A percentile compares a stretch with the other conserved stretches of the same genome.
These are phyloP conservation scores for Lactarius indigo DNA, from an alignment of 768 basidiomycete genomes.

Conservation along the genomic window DNA sequence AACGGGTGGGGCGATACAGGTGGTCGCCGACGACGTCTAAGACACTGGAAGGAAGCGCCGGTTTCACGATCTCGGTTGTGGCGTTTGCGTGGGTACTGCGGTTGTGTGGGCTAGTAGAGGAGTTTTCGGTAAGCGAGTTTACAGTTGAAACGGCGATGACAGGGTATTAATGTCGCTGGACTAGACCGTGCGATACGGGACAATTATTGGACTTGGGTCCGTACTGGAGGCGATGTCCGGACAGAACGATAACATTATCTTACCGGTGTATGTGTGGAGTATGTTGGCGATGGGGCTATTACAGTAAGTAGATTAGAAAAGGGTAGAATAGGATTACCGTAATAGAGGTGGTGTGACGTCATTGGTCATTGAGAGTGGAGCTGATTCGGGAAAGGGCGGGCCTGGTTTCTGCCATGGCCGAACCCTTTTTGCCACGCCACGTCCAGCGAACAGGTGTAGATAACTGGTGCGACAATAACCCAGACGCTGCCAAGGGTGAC, in stretches of 20 bases:
- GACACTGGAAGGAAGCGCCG: conserved; percentile 87
- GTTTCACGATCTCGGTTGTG: conserved; percentile 72
- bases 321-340: not conserved
- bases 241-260: conserved; percentile 96
- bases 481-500: not conserved
- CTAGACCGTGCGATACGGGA: conserved; percentile 63
- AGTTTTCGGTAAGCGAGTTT: conserved; percentile 64
- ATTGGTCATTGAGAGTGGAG: conserved; percentile 3
- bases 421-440: conserved; percentile 11
- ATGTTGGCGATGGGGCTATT: conserved; percentile 40
- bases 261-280: conserved; percentile 97
- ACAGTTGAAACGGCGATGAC: not conserved
- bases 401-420: not conserved
- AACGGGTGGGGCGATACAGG: conserved; percentile 69
- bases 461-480: not conserved
- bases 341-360: conserved; percentile 8
- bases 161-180: conserved; percentile 14
- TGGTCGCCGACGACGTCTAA: conserved; percentile 87
- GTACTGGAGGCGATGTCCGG: conserved; percentile 87
- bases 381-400: conserved; percentile 1
- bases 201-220: conserved; percentile 60
- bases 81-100: conserved; percentile 68
- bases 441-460: not conserved
- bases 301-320: not conserved
- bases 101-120: conserved; percentile 61